Conservation (phyloP, 306 rosid species). For the barrel medic (Medicago truncatula) region DNA sequence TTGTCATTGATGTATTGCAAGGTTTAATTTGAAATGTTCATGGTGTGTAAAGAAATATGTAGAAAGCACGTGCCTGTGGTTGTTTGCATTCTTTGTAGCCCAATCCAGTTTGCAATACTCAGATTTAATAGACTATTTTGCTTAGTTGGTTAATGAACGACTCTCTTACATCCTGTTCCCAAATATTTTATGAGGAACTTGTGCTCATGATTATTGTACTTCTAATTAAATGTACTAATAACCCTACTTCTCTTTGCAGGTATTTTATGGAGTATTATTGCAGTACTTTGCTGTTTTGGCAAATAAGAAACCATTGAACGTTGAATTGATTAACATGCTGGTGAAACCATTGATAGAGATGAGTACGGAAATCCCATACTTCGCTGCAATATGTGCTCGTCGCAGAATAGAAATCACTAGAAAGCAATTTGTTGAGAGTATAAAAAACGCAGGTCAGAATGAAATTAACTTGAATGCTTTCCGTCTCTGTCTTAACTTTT, state of each 20-base stretch:
- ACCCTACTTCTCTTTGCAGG: slow-evolving; percentile 57
- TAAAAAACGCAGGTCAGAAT: slow-evolving; percentile 73
- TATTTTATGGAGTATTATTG: slow-evolving; percentile 84
- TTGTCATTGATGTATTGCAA: slow-evolving; percentile 4
- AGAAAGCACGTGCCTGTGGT: neutral
- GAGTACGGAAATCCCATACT: slow-evolving; percentile 88
- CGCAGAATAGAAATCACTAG: slow-evolving; percentile 72
- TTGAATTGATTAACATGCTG: slow-evolving; percentile 68
- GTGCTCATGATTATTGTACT: slow-evolving; percentile 27
- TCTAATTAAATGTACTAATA: slow-evolving; percentile 11
- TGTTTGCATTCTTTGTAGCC: slow-evolving; percentile 13
- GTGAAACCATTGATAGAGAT: slow-evolving; percentile 90
- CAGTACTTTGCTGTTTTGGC: slow-evolving; percentile 91
- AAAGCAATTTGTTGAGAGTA: slow-evolving; percentile 64
- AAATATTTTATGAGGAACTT: slow-evolving; percentile 28
- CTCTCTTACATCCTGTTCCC: slow-evolving; percentile 17
- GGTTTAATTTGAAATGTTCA: slow-evolving; percentile 1
- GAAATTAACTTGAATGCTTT: slow-evolving; percentile 21
- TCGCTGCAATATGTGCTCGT: slow-evolving; percentile 97
- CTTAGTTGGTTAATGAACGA: slow-evolving; percentile 8
- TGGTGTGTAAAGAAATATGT: neutral
- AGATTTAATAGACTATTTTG: neutral
- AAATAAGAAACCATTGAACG: slow-evolving; percentile 67
- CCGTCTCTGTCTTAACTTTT: slow-evolving; percentile 12
- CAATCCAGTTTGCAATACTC: neutral